Base-by-base conservation (phyloP, 2,329 filamentous ascomycete species). In the Pseudogymnoascus sp. region DNA sequence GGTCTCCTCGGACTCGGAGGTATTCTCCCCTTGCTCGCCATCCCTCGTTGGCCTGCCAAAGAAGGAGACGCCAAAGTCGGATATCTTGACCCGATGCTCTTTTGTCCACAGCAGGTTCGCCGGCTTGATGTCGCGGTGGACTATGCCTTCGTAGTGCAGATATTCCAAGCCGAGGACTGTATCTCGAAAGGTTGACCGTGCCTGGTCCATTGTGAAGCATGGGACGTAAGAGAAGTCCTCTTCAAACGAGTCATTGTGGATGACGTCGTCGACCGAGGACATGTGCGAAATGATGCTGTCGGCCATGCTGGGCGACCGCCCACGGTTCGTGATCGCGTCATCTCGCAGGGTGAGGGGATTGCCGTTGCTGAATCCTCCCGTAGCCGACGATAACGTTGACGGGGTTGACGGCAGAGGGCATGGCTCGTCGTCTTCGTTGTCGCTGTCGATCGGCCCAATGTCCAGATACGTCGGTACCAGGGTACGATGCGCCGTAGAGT, bases 61-160 rank as follows among this genome's bases (percentile, higher is more conserved):
- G 75, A 98, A 99, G 1, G 95, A 99, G 1, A 99, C 95, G 33
- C 95, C 95, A 78, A 99, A 99, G 72, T 99, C 95, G 4, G 95
- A 98, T 65, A 99, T 99, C 80, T 99, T 99, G 72, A 97, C 91
- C 12, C 89, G 87, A 69, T 93, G 87, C 67, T 92, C 89, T 69
- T 80, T 87, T 60, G 91, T 96, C 79, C 93, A 92, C 6, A 99
- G 81, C 6, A 99, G 82, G 73, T 98, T 98, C 38, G 93, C 93
- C 1, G 90, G 90, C 72, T 93, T 93, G 75, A 93, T 93, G 71
- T 93, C 90, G 60, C 90, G 85, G 71, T 93, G 90, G 26, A 93
- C 89, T 50, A 93, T 90, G 14, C 90, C 90, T 72, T 93, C 88
- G 70, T 91, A 93, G 72, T 95, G 90, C 35, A 99, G 82, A 73